Evolutionary conservation across 2,329 filamentous ascomycete genomes (phyloP), one percentile per base, ranked within the genome.

Genomic region (Aspergillus bombycis): DNA sequence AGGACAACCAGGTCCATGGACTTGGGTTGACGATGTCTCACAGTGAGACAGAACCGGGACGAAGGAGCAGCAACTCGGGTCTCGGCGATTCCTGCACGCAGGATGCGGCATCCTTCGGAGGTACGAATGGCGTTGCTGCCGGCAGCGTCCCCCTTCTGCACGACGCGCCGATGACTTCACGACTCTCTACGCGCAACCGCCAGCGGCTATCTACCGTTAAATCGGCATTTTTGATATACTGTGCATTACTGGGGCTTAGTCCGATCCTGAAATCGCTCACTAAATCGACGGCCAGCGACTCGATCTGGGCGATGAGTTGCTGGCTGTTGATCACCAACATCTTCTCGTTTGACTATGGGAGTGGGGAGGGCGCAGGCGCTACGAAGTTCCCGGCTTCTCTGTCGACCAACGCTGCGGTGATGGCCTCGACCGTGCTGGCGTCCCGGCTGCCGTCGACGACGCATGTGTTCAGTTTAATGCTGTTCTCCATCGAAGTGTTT

Each of bases 231-330:
- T 85, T 98, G 57, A 98, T 98, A 72, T 97, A 96, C 80, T 96
- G 91, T 70, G 94, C 93, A 4, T 85, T 99, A 16, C 87, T 98
- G 4, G 95, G 94, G 12, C 85, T 99, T 4, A 96, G 92, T 48
- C 95, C 95, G 0, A 98, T 99, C 67, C 88, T 99, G 65, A 97
- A 97, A 78, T 97, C 94, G 1, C 86, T 99, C n/a, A 99, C 95
- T 0, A 87, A 87, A 57, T 97, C 94, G 6, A 98, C 94, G 5
- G 94, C 92, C 9, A 91, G 88, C 61, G 95, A 99, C 83, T 95
- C 91, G 50, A 99, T 99, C 75, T 99, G 95, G 95, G 93, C 95
- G 62, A 91, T 99, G 83, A 95, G 92, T 57, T 94, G 92, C 73
- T 95, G 93, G 89, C 85, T 99, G 52, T 87, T 99, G 66, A 87